Evolutionary conservation across 1,284 basidiomycete genomes (phyloP), one percentile per base, ranked within the genome.

Genomic region (Meripilus lineatus): DNA sequence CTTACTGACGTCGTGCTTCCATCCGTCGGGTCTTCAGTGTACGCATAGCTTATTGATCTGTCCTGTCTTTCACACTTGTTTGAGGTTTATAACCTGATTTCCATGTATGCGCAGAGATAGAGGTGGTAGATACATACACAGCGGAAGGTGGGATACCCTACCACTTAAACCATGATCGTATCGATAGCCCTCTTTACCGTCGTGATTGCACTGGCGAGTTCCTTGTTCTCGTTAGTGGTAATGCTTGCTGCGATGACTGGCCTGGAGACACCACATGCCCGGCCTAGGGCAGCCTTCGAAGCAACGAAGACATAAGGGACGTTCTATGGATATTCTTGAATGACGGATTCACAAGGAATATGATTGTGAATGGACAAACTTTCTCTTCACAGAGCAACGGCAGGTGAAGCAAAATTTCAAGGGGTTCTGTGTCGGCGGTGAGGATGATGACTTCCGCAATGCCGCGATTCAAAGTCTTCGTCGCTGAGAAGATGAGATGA

Each of bases 341-440:
- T 18, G 11, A 32, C 18, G 39, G 18, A 18, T 7, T 54, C 38
- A 37, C 13, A 18, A 35, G 32, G 26, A 44, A 47, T 34, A 47
- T 45, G 18, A 24, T 28, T 4, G 5, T 32, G 18, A 21, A 15
- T 1, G 24, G 38, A 15, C 17, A 7, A 43, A 84, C 89, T 79
- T 99, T 99, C 75, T 99, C 96, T 70, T 99, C 96, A 65, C 96
- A 99, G 34, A 99, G 77, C 44, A 99, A 76, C 35, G 96, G 96
- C 22, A 99, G 82, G 69, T 99, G 96, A 53, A 99, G 81, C 40
- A 99, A 74, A 64, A 99, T 99, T 67, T 99, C 95, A 59, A 99
- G 81, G 41, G 95, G 95, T 68, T 99, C 94, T 37, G 95, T 95
- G 61, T 96, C 93, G 50, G 93, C 96, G 47, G 96, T 96, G 70